Conservation (phyloP, 2,329 filamentous ascomycete species). For the Pezicula rhizophila region DNA sequence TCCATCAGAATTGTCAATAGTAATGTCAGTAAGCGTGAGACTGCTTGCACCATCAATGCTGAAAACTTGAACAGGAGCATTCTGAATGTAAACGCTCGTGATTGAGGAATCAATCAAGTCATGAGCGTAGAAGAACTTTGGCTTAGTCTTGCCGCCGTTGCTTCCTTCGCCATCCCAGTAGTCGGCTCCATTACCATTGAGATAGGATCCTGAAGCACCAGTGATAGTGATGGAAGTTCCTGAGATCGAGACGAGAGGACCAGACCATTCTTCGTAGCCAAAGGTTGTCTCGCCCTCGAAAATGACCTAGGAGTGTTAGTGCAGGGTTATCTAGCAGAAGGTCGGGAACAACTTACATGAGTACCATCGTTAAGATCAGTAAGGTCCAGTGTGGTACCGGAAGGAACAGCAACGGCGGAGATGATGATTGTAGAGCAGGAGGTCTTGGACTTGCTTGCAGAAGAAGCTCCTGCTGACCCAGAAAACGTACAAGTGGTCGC, state of each 20-base stretch:
- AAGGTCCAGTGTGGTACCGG: conserved; percentile 52
- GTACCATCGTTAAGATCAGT: conserved; percentile 43
- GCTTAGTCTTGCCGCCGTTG: conserved; percentile 54
- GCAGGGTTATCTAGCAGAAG: neutral
- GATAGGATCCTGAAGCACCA: conserved; percentile 43
- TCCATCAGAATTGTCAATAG: conserved; percentile 50
- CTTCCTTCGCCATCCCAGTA: conserved; percentile 57
- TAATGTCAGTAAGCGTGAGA: conserved; percentile 41
- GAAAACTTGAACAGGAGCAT: conserved; percentile 42
- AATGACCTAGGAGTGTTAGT: conserved; percentile 34
- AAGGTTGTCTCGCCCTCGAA: conserved; percentile 63
- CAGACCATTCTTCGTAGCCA: conserved; percentile 58
- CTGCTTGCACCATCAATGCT: conserved; percentile 33
- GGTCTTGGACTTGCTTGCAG: conserved; percentile 41
- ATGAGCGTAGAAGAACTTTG: conserved; percentile 54
- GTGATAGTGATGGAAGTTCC: conserved; percentile 48
- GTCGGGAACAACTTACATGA: neutral
- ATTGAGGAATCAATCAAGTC: conserved; percentile 43
- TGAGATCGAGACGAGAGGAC: conserved; percentile 55
- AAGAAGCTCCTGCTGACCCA: conserved; percentile 32
- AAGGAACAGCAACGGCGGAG: conserved; percentile 47
- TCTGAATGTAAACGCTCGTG: conserved; percentile 41
- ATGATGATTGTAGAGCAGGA: conserved; percentile 50
- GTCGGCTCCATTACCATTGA: conserved; percentile 48
- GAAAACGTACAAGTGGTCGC: conserved; percentile 48